Evolutionary conservation across 345 rosid species (phyloP), one percentile per base, ranked within the genome.

Genomic region (Eutrema heterophyllum): DNA sequence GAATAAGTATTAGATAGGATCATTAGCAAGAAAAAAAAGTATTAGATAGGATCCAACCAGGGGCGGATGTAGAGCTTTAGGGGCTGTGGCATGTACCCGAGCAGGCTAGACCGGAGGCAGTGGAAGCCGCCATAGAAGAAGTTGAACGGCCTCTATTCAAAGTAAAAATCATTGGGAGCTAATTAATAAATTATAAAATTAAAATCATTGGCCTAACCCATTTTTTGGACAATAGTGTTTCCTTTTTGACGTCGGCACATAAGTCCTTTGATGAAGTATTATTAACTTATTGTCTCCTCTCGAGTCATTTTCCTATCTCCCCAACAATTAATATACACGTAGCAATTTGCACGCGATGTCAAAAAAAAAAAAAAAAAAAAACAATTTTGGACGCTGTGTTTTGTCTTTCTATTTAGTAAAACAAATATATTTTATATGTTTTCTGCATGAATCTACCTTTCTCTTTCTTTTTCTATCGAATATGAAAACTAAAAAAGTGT

Each of bases 221-320:
- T 57, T 70, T 66, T n/a, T 2, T 4, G 38, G 46, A 38, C 10
- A 55, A 30, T 9, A 9, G 12, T 9, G 3, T 38, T 53, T 54
- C 30, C 21, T 4, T 26, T 26, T 21, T 21, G 24, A 21, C 24
- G 24, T 21, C 9, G 56, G 56, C 27, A 46, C 4, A 5, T 46
- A 7, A 0, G 24, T 46, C 53, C 52, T 48, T 48, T 16, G 27
- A 48, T 48, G 18, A 48, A 48, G 29, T 18, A 4, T 18, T 50
- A 5, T 41, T 11, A 15, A 52, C 3, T 26, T 26, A 10, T 26
- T 52, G 35, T 53, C 58, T 29, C 38, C 58, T 29, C 58, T 53
- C 7, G n/a, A 13, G 73, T 69, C 64, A 26, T 56, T 56, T 68
- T 68, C 73, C n/a, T 30, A 32, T 69, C 46, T 33, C 45, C 8